phyloP scores from a whole-genome alignment of 2,329 filamentous ascomycete genomes.

The Hymenoscyphus linearis region DNA sequence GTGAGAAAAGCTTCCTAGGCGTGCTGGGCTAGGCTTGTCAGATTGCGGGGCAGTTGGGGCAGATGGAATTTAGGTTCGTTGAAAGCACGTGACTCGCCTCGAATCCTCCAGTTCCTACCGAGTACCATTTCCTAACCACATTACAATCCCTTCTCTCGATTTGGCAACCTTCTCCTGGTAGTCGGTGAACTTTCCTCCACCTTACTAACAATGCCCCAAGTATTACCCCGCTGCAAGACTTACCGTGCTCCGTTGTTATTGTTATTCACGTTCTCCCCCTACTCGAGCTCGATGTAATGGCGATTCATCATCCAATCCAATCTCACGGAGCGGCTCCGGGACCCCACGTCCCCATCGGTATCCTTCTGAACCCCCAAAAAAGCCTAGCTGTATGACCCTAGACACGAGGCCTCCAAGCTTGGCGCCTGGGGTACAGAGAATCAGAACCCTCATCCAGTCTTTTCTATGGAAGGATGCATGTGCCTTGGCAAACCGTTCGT shows the following conservation, averaged over 20 bases:
- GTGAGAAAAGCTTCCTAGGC: not conserved
- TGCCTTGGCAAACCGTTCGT: not conserved
- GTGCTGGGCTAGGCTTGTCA: not conserved
- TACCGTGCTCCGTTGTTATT: not conserved
- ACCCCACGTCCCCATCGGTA: not conserved
- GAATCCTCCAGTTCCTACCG: no score
- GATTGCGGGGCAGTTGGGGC: not conserved
- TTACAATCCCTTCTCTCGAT: not conserved
- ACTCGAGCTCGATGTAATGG: not conserved
- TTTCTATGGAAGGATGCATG: not conserved
- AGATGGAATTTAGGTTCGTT: no score
- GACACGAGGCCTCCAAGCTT: not conserved
- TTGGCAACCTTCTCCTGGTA: not conserved
- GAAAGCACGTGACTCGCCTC: not conserved
- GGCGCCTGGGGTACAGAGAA: not conserved
- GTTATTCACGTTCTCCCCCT: no score
- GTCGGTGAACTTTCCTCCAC: not conserved
- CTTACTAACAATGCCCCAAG: not conserved
- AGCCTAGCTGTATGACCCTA: not conserved
- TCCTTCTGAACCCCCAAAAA: not conserved
- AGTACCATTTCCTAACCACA: not conserved
- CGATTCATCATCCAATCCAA: not conserved
- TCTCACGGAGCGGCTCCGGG: not conserved
- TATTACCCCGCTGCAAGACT: not conserved
- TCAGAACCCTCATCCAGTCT: not conserved